Evolutionary conservation across 495 filamentous ascomycete genomes (phyloP), one percentile per base, ranked within the genome.

Genomic region (Aspergillus incahuasiensis): DNA sequence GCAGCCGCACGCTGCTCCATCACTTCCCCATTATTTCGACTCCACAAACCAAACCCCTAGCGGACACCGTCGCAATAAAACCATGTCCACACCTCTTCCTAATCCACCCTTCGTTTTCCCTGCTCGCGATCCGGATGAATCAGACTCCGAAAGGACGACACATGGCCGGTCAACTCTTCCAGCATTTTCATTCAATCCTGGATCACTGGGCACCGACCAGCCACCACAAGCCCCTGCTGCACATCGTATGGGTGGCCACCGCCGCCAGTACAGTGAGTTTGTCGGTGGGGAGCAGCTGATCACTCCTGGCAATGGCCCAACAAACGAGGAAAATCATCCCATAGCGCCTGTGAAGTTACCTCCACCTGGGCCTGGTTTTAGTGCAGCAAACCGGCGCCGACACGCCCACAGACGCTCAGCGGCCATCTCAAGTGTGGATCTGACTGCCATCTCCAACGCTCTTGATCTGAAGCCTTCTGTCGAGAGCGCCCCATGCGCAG

Each of bases 391-490:
- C 6, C 79, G 76, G 53, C 80, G 88, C 62, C 83, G 88, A 18
- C 91, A 96, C 71, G 85, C 85, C 12, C 91, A 95, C 73, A 82
- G 90, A 48, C 82, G 91, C 54, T 95, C 90, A n/a, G 85, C 82
- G 32, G 91, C 91, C 1, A 85, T 95, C 11, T 94, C 90, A n/a
- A 86, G 79, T 56, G 84, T 91, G 56, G 91, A 96, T 71, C 68
- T 95, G 4, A 85, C 84, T 6, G 79, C 83, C 18, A 88, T 95
- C 43, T 72, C 90, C 21, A 86, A 86, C 54, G 66, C 79, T 3
- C 66, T 82, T 18, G 72, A 70, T 52, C 41, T 74, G 47, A 69
- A 66, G 53, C 52, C 77, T 25, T 74, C 74, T 44, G 76, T 79
- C 30, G 82, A 74, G 46, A 91, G 85, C 63, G 86, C 87, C 6